phyloP scores from a whole-genome alignment of 805 yeast genomes.

The Wickerhamomyces silvicola region DNA sequence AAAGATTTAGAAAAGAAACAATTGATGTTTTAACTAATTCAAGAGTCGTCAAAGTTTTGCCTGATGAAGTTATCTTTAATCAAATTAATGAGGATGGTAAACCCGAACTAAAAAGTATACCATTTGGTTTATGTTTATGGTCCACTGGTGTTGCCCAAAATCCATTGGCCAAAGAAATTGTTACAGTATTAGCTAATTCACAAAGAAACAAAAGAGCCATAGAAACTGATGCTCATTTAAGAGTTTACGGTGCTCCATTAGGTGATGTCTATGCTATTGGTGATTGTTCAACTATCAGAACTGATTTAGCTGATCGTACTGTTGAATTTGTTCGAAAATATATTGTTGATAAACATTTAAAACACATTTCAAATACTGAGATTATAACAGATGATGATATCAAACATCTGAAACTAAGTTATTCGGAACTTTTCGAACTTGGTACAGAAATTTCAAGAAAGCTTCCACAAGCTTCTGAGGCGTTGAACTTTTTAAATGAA shows the following conservation, averaged over 20 bases:
- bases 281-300: conserved; percentile 62
- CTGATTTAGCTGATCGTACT: conserved; percentile 51
- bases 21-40: conserved; percentile 60
- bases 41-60: conserved; percentile 51
- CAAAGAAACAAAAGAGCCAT: conserved; percentile 66
- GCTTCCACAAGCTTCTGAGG: conserved; percentile 55
- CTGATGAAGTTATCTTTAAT: conserved; percentile 52
- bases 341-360: conserved; percentile 36
- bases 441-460: conserved; percentile 41
- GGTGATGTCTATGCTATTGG: conserved; percentile 71
- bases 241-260: conserved; percentile 61
- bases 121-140: conserved; percentile 69
- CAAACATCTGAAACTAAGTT: conserved; percentile 39
- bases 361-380: conserved; percentile 25
- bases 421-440: conserved; percentile 42
- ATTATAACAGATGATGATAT: conserved; percentile 46
- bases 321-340: conserved; percentile 42
- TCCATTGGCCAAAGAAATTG: conserved; percentile 53
- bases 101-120: conserved; percentile 38
- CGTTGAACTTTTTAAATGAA: conserved; percentile 43
- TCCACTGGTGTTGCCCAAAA: conserved; percentile 70
- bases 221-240: conserved; percentile 66
- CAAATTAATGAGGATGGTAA: conserved; percentile 42
- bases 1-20: conserved; percentile 54
- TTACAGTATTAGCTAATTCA: conserved; percentile 34